phyloP scores from a whole-genome alignment of 345 rosid species.

The Microthlaspi erraticum region DNA sequence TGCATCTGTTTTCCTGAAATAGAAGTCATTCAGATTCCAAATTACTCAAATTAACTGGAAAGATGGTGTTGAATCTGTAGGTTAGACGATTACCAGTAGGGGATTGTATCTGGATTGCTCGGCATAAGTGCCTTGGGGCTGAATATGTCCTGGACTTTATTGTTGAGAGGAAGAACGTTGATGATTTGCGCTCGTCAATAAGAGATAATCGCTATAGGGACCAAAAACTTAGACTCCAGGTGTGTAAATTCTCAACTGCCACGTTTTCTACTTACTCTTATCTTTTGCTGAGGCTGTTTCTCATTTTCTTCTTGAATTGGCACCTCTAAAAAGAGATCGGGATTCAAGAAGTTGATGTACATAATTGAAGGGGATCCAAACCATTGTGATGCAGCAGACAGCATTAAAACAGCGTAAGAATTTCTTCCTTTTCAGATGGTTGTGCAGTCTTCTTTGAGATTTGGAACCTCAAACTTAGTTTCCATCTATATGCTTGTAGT shows the following conservation, averaged over 20 bases:
- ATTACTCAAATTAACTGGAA: background rate
- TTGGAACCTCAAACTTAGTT: slow-evolving; percentile 1
- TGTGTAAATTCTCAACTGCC: slow-evolving; percentile 12
- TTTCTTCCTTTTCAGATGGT: slow-evolving; percentile 14
- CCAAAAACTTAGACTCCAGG: slow-evolving; percentile 90
- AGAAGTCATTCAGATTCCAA: slow-evolving; percentile 11
- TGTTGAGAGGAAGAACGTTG: slow-evolving; percentile 90
- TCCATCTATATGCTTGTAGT: slow-evolving; percentile 48
- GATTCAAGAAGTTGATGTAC: slow-evolving; percentile 84
- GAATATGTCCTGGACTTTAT: slow-evolving; percentile 95
- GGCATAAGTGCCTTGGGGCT: slow-evolving; percentile 59
- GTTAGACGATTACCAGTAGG: slow-evolving; percentile 88
- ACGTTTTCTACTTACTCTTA: background rate
- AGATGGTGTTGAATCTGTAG: slow-evolving; percentile 47
- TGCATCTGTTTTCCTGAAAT: slow-evolving; percentile 15
- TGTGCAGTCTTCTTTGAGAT: background rate
- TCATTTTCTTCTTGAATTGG: slow-evolving; percentile 8
- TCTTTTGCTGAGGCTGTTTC: slow-evolving; percentile 16
- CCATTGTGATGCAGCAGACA: slow-evolving; percentile 79
- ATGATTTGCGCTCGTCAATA: slow-evolving; percentile 82
- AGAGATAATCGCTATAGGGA: slow-evolving; percentile 87
- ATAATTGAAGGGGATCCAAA: slow-evolving; percentile 91
- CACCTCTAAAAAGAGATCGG: slow-evolving; percentile 62
- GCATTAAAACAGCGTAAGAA: slow-evolving; percentile 86
- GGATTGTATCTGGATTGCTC: slow-evolving; percentile 92